Conservation (phyloP, 2,329 filamentous ascomycete species). For the Ceratocystis alfenasii region DNA sequence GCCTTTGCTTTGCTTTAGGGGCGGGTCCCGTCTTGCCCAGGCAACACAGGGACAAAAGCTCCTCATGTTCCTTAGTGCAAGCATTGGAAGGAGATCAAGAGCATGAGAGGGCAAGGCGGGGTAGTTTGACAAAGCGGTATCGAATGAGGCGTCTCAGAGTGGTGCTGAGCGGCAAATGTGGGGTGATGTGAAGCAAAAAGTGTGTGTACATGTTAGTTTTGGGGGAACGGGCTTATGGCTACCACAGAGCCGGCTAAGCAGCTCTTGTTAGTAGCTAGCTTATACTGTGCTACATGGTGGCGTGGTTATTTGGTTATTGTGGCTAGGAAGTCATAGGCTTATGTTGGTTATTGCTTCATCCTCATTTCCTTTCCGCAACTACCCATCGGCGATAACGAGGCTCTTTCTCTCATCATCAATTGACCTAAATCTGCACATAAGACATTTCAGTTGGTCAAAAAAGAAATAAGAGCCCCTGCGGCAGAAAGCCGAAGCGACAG, state of each 20-base stretch:
- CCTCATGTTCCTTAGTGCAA: neutral
- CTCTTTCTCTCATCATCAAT: neutral
- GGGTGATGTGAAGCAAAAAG: slow-evolving; percentile 13
- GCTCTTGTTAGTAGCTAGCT: neutral
- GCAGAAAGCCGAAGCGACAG: neutral
- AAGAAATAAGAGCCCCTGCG: neutral
- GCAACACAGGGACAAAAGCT: slow-evolving; percentile 8
- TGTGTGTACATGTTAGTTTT: slow-evolving; percentile 6
- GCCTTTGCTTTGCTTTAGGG: too few species aligned
- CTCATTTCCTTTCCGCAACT: too few species aligned
- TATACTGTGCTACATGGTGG: neutral
- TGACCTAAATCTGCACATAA: neutral
- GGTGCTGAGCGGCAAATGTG: slow-evolving; percentile 14
- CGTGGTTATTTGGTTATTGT: neutral
- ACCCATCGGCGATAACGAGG: too few species aligned
- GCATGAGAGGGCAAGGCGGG: slow-evolving; percentile 9
- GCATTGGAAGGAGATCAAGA: neutral
- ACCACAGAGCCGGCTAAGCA: neutral
- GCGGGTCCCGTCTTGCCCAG: neutral
- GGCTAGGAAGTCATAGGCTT: neutral
- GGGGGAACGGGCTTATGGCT: neutral
- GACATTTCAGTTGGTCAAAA: neutral
- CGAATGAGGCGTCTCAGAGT: slow-evolving; percentile 15
- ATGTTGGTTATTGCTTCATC: neutral
- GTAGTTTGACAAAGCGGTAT: slow-evolving; percentile 10